A percentile compares a stretch with the other conserved stretches of the same genome.
These are phyloP conservation scores for Hawksworthiomyces lignivorus DNA, from an alignment of 2,329 filamentous ascomycete species.

Conservation along the genomic window DNA sequence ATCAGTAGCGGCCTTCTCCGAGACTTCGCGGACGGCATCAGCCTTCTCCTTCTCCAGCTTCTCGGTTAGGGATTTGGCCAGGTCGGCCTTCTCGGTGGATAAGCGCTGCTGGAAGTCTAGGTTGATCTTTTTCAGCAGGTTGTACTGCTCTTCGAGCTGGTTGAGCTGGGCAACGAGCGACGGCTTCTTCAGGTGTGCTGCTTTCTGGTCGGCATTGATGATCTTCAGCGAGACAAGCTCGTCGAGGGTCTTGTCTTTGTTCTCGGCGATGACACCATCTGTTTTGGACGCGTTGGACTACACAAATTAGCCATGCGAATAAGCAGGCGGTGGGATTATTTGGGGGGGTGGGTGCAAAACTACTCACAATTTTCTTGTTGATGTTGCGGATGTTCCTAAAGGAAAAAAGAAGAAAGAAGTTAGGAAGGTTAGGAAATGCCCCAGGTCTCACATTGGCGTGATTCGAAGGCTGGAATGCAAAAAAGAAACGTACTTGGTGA, in stretches of 20 bases:
- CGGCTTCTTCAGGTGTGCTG: slow-evolving; percentile 70
- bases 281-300: slow-evolving; percentile 66
- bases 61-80: slow-evolving; percentile 49
- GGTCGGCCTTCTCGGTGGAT: slow-evolving; percentile 49
- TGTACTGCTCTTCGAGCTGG: slow-evolving; percentile 66
- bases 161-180: slow-evolving; percentile 58
- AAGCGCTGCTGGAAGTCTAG: slow-evolving; percentile 59
- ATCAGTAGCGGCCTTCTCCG: slow-evolving; percentile 47
- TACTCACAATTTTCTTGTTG: slow-evolving; percentile 85
- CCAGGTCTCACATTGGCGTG: too few species aligned
- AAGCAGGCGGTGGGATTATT: too few species aligned
- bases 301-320: not conserved
- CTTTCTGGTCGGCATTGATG: slow-evolving; percentile 75
- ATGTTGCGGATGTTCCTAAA: slow-evolving; percentile 80
- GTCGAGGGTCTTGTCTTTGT: slow-evolving; percentile 63
- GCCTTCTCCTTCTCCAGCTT: slow-evolving; percentile 47
- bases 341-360: too few species aligned
- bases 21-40: slow-evolving; percentile 43
- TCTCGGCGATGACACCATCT: slow-evolving; percentile 59
- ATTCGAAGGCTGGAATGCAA: too few species aligned
- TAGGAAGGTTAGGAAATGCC: not conserved
- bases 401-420: slow-evolving; percentile 9
- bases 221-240: slow-evolving; percentile 63
- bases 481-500: slow-evolving; percentile 65
- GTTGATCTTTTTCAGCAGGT: slow-evolving; percentile 68